A percentile compares a stretch with the other conserved stretches of the same genome.
These are phyloP conservation scores for Apiospora koreana DNA, from an alignment of 2,329 filamentous ascomycete species.

Conservation along the genomic window DNA sequence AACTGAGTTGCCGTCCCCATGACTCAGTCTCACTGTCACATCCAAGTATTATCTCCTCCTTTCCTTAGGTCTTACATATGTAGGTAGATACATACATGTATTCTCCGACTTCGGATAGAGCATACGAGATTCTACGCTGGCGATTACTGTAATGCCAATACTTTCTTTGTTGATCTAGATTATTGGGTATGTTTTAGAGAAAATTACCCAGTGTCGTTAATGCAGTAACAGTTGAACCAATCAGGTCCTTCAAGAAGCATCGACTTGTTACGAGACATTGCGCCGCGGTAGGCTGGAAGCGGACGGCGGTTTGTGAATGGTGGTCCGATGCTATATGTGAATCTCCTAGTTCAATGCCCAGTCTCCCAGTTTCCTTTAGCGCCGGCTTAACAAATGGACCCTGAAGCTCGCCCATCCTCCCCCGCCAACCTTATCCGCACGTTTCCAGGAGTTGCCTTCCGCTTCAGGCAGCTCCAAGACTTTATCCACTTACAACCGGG, in stretches of 20 bases:
- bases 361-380: too few species aligned
- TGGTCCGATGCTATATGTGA: background rate
- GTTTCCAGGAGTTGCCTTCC: background rate
- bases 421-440: background rate
- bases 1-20: too few species aligned
- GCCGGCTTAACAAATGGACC: background rate
- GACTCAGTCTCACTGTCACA: background rate
- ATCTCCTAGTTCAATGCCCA: too few species aligned
- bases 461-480: background rate
- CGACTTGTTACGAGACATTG: background rate
- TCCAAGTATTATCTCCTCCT: too few species aligned
- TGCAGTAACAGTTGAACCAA: too few species aligned
- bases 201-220: too few species aligned
- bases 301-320: background rate
- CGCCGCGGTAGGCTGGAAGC: background rate
- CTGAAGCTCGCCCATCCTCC: background rate
- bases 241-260: background rate
- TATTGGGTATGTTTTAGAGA: too few species aligned
- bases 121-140: background rate
- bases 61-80: too few species aligned
- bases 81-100: too few species aligned
- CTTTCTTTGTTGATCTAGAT: too few species aligned
- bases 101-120: background rate
- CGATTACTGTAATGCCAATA: background rate
- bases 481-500: background rate